phyloP scores from a whole-genome alignment of 2,329 filamentous ascomycete species.

The Apiospora pterosperma region DNA sequence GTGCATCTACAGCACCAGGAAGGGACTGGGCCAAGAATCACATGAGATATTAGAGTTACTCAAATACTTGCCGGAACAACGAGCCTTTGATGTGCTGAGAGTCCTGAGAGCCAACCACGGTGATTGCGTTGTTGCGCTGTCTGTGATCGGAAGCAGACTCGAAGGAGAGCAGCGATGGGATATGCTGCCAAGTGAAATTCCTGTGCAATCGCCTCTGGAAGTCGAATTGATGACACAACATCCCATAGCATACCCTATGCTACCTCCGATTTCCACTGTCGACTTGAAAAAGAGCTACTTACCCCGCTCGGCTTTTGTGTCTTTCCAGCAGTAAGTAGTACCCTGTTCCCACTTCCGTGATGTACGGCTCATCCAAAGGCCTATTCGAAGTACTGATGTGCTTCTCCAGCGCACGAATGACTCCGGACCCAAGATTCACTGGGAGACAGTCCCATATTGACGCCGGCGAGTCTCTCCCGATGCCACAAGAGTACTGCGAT shows the following conservation, averaged over 20 bases:
- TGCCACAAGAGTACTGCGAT: constrained; percentile 17
- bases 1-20: constrained; percentile 4
- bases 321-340: background rate
- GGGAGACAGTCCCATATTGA: background rate
- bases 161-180: background rate
- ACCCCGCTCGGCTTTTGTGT: background rate
- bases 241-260: background rate
- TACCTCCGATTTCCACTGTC: background rate
- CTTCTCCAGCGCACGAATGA: background rate
- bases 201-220: background rate
- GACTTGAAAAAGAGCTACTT: background rate
- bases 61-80: background rate
- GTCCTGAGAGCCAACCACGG: background rate
- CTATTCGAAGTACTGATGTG: background rate
- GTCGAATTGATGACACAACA: background rate
- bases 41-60: background rate
- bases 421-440: background rate
- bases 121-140: background rate
- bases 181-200: too few relatives aligned
- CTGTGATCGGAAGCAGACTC: background rate
- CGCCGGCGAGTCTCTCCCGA: background rate
- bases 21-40: background rate
- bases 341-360: background rate
- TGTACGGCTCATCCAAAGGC: too few relatives aligned
- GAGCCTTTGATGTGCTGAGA: background rate